Evolutionary conservation across 2,329 filamentous ascomycete species (phyloP).

Genomic region (Botrytis pseudocinerea): DNA sequence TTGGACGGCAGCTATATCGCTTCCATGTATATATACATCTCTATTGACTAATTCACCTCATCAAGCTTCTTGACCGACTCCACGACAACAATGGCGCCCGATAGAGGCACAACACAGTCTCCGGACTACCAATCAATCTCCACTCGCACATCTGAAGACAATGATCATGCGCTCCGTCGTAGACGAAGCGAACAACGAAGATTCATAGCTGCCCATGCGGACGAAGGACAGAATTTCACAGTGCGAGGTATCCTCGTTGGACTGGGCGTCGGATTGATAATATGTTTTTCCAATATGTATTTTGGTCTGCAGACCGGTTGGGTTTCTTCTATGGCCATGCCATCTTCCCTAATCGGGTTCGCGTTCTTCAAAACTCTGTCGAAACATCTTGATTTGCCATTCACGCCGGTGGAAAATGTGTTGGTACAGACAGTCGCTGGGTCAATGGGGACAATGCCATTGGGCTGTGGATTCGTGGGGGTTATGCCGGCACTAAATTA

Average conservation of each 20-base stretch:
- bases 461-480: constrained; percentile 93
- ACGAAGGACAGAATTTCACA: constrained; percentile 71
- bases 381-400: constrained; percentile 72
- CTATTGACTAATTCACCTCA: neutral
- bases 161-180: constrained; percentile 27
- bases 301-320: constrained; percentile 90
- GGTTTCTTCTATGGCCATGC: constrained; percentile 94
- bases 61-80: neutral
- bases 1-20: neutral
- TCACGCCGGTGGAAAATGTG: constrained; percentile 94
- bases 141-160: constrained; percentile 25
- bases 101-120: constrained; percentile 29
- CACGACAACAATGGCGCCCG: constrained; percentile 32
- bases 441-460: constrained; percentile 92
- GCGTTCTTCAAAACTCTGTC: constrained; percentile 84
- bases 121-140: constrained; percentile 35
- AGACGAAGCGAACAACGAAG: constrained; percentile 36
- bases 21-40: constrained; percentile 2
- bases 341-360: constrained; percentile 89
- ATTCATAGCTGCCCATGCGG: constrained; percentile 38
- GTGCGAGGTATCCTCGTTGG: constrained; percentile 77
- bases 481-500: constrained; percentile 93
- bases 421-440: constrained; percentile 95
- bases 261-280: constrained; percentile 80
- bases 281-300: constrained; percentile 97